phyloP scores from a whole-genome alignment of 768 basidiomycete species.

The Hirschioporus abietinus region DNA sequence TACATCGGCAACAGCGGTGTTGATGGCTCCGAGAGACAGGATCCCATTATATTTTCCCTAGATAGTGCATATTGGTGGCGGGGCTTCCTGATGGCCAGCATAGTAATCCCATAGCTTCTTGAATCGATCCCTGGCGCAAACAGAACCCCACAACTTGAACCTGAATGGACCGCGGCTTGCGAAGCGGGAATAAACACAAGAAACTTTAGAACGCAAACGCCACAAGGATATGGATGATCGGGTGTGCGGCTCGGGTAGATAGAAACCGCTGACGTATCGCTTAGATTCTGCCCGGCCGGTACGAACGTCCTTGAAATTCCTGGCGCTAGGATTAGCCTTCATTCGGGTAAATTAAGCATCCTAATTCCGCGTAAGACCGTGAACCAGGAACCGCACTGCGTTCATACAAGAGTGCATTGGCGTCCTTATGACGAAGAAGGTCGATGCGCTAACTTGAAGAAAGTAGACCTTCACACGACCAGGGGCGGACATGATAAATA shows the following conservation, averaged over 20 bases:
- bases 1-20: background rate
- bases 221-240: background rate
- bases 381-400: background rate
- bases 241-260: background rate
- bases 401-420: background rate
- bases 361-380: background rate
- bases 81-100: background rate
- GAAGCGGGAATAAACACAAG: background rate
- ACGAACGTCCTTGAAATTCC: background rate
- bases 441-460: too few relatives aligned
- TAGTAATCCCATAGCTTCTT: background rate
- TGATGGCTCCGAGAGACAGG: background rate
- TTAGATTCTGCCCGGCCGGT: background rate
- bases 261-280: constrained; percentile 1
- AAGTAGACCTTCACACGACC: too few relatives aligned
- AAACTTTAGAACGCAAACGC: background rate
- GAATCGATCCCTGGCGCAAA: background rate
- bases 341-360: background rate
- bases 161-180: background rate
- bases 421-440: background rate
- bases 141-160: background rate
- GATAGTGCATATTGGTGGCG: background rate
- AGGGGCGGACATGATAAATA: too few relatives aligned
- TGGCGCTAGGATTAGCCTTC: background rate
- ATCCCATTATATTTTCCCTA: background rate